These are phyloP conservation scores for Fusarium stilboides DNA, from an alignment of 2,329 filamentous ascomycete genomes.

Conservation along the genomic window DNA sequence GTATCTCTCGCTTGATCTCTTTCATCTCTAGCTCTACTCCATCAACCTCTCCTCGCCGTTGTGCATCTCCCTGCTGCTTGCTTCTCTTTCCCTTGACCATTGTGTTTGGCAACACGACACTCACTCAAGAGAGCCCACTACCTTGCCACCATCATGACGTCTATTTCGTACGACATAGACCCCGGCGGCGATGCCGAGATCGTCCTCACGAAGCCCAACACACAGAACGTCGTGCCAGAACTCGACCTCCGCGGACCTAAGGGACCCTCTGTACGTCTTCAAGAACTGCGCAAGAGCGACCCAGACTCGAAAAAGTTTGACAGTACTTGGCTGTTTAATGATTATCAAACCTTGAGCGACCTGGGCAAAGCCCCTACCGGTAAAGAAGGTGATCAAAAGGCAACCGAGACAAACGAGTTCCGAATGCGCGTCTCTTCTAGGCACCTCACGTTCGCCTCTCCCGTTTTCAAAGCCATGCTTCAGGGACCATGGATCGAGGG, in stretches of 20 bases:
- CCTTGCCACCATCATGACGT: not conserved
- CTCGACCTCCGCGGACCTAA: not conserved
- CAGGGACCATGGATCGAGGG: constrained; percentile 1
- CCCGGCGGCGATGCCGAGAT: not conserved
- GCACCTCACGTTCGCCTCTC: constrained; percentile 1
- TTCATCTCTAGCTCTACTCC: not conserved
- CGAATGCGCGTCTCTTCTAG: constrained; percentile 2
- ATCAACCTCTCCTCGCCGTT: not conserved
- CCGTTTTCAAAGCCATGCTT: not conserved
- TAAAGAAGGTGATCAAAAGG: not conserved
- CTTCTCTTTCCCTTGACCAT: not conserved
- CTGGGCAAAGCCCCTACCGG: not conserved
- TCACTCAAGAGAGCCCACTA: too few species aligned
- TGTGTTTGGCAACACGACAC: too few species aligned
- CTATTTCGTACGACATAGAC: not conserved
- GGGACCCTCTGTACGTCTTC: not conserved
- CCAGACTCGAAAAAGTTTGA: not conserved
- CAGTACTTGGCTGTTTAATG: not conserved
- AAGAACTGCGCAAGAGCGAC: not conserved
- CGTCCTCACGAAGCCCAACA: not conserved
- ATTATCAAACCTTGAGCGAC: not conserved
- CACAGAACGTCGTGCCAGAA: not conserved
- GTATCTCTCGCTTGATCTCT: not conserved
- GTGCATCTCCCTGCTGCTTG: not conserved
- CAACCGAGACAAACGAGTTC: not conserved